These are phyloP conservation scores for Haematococcus sp. DNA, from an alignment of 139 green algal species.

Conservation along the genomic window DNA sequence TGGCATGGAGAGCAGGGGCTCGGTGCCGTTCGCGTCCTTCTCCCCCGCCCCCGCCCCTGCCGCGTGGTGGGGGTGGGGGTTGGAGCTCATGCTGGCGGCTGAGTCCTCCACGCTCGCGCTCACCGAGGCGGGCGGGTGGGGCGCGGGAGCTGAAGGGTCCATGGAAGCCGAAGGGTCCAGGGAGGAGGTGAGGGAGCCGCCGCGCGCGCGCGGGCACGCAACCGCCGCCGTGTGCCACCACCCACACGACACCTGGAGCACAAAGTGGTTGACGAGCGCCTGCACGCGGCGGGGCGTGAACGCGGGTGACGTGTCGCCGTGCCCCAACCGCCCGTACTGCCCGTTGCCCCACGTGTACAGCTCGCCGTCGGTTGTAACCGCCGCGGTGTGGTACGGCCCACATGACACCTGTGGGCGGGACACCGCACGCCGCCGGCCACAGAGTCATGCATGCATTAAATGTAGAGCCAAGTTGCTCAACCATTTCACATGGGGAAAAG, in stretches of 20 bases:
- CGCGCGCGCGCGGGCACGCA: slow-evolving; percentile 7
- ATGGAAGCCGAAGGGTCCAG: not conserved
- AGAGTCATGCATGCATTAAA: not conserved
- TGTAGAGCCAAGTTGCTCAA: too few species aligned
- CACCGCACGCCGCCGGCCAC: not conserved
- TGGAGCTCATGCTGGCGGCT: too few species aligned
- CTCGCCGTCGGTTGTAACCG: slow-evolving; percentile 55
- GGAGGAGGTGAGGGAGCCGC: not conserved
- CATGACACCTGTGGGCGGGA: slow-evolving; percentile 64
- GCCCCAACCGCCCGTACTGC: slow-evolving; percentile 84
- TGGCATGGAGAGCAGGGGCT: too few species aligned
- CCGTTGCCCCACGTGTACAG: slow-evolving; percentile 95
- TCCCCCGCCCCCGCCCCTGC: too few species aligned
- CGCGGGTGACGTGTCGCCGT: slow-evolving; percentile 43
- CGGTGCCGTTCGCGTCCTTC: too few species aligned
- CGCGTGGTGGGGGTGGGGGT: too few species aligned
- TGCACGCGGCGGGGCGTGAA: slow-evolving; percentile 38
- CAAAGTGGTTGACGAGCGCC: slow-evolving; percentile 38
- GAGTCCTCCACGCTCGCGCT: too few species aligned
- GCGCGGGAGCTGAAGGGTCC: too few species aligned
- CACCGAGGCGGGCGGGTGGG: too few species aligned
- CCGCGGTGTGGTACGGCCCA: slow-evolving; percentile 83
- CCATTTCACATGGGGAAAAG: not conserved
- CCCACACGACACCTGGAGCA: slow-evolving; percentile 76
- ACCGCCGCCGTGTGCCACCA: slow-evolving; percentile 91